Base-by-base conservation (phyloP, 2,329 filamentous ascomycete genomes). In the Fusarium sp. region DNA sequence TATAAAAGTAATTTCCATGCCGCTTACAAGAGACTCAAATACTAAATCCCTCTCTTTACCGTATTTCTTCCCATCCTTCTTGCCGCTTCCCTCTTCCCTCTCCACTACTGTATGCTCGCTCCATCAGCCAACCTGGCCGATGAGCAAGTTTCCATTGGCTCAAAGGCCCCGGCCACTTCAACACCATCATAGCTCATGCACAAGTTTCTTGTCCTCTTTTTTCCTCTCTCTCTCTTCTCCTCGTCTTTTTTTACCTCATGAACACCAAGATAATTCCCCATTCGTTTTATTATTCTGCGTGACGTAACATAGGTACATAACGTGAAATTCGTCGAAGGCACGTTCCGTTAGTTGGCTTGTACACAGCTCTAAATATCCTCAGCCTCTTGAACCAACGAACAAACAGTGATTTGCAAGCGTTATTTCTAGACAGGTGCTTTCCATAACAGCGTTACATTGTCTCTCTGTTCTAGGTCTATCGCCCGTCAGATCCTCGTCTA, bases 141-240 rank as follows among this genome's bases (percentile, higher is more conserved):
- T 80, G 80, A 82, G 81, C 80, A 83, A 82, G 81, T 82, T 83
- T 83, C 80, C 76, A 83, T 82, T 82, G 80, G 80, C 65, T 60
- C 51, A 60, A 47, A 42, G 40, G 40, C 62, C 63, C 47, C 58
- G 59, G 67, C 37, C 60, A 51, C 64, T 61, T 72, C 72, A 73
- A 69, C 70, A 69, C 44, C 51, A 51, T 46, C 58, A 47, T 57
- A 66, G 65, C 61, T 57, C 50, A 69, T 69, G 60, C 61, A 54
- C 59, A 62, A 53, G 54, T 58, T 41, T 56, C 36, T 62, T 52
- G 36, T 55, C 40, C 23, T 28, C 26, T 56, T 26, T 44, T 55
- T 41, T n/a, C 8, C 9, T 16, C 33, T 13, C 9, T 16, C 33
- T 23, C 23, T 23, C 4, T 18, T 23, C 12, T 16, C 15, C 20